Conservation (phyloP, 371 early-diverging fungal genomes). For the Mycotypha africana region DNA sequence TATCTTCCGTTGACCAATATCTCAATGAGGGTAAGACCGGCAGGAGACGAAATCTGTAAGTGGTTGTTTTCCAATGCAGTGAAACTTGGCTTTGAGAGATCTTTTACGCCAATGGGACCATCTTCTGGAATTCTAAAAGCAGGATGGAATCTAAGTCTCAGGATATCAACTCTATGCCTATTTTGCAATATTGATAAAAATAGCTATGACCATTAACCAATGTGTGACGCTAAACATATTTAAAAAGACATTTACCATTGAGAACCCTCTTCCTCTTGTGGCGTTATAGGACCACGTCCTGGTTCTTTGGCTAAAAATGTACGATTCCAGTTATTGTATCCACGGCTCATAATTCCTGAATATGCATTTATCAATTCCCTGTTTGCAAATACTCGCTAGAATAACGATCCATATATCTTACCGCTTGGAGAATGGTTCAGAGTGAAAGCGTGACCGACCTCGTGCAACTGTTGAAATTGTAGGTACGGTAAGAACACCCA, state of each 20-base stretch:
- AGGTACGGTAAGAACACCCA: no score
- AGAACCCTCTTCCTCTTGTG: slow-evolving; percentile 51
- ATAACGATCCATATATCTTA: slow-evolving; percentile 5
- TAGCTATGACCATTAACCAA: no score
- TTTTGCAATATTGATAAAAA: no score
- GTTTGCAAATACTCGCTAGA: no score
- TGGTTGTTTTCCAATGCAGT: slow-evolving; percentile 27
- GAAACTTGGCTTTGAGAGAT: slow-evolving; percentile 15
- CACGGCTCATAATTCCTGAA: slow-evolving; percentile 62
- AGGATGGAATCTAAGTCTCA: slow-evolving; percentile 62
- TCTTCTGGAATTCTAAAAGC: slow-evolving; percentile 53
- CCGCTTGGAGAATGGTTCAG: slow-evolving; percentile 52
- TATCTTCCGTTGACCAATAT: slow-evolving; percentile 45
- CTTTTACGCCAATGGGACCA: slow-evolving; percentile 15
- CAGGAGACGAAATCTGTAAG: slow-evolving; percentile 34
- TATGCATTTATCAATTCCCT: no score
- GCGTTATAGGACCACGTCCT: slow-evolving; percentile 38
- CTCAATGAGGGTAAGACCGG: slow-evolving; percentile 55
- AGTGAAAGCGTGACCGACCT: slow-evolving; percentile 60
- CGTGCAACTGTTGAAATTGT: slow-evolving; percentile 48
- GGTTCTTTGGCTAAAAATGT: slow-evolving; percentile 59
- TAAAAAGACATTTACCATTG: slow-evolving; percentile 38
- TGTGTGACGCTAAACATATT: no score
- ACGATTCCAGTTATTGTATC: slow-evolving; percentile 63
- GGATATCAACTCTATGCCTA: slow-evolving; percentile 50